Evolutionary conservation across 1,284 basidiomycete genomes (phyloP).

Genomic region (Lentinula novae-zelandiae): DNA sequence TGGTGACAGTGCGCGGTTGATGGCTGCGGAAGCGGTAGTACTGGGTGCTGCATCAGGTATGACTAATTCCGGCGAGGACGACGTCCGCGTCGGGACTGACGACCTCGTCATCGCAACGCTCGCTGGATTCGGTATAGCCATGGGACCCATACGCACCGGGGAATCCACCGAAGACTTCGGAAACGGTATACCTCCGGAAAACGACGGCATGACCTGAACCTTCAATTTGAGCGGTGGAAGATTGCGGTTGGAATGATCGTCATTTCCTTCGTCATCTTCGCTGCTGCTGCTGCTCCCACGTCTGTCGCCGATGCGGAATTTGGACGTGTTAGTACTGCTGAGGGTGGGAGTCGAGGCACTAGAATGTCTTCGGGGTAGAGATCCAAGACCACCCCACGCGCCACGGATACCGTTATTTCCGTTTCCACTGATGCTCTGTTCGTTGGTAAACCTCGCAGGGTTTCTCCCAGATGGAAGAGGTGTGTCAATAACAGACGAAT

Average conservation of each 20-base stretch:
- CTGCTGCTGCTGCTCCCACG: conserved; percentile 29
- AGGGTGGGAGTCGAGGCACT: not conserved
- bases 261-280: conserved; percentile 1
- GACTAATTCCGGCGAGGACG: conserved; percentile 7
- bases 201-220: conserved; percentile 4
- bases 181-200: conserved; percentile 28
- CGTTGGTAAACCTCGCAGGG: conserved; percentile 32
- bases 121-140: conserved; percentile 16
- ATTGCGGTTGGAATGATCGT: not conserved
- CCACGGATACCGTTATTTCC: conserved; percentile 37
- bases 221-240: conserved; percentile 17
- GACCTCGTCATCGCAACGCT: not conserved
- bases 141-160: conserved; percentile 22
- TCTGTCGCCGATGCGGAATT: conserved; percentile 23
- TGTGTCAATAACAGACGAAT: not conserved
- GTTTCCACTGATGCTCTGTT: conserved; percentile 21
- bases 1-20: conserved; percentile 15
- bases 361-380: conserved; percentile 41
- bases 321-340: not conserved
- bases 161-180: conserved; percentile 23
- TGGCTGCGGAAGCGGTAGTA: conserved; percentile 22
- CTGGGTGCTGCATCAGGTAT: conserved; percentile 18
- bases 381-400: conserved; percentile 49
- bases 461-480: not conserved
- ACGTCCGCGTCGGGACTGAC: not conserved